Percentiles rank a stretch among this genome's conserved stretches.
Conservation (phyloP, 1,284 basidiomycete genomes). For the Irpex sp. region DNA sequence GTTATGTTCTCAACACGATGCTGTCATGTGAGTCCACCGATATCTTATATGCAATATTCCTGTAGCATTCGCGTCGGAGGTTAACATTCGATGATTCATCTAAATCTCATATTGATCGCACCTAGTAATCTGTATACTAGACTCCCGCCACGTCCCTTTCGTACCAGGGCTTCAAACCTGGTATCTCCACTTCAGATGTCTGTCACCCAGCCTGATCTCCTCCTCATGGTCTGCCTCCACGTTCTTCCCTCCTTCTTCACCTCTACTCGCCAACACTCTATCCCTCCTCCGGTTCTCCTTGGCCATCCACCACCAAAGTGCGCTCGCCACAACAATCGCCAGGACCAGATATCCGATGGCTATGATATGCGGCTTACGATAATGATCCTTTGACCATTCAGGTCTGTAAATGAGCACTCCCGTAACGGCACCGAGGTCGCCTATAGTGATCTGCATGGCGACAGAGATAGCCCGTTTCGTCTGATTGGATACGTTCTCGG, state of each 20-base stretch:
- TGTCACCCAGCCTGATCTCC: not conserved
- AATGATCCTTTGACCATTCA: conserved; percentile 41
- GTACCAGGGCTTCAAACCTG: not conserved
- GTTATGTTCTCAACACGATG: too few relatives aligned
- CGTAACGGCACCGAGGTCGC: conserved; percentile 63
- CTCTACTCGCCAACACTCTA: not conserved
- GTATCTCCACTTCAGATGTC: not conserved
- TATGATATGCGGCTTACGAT: conserved; percentile 57
- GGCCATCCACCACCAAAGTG: conserved; percentile 49
- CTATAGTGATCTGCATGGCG: conserved; percentile 66
- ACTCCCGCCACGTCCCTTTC: not conserved
- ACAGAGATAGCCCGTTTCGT: conserved; percentile 66
- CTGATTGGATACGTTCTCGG: conserved; percentile 71
- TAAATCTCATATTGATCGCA: too few relatives aligned
- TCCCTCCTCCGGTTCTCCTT: conserved; percentile 47
- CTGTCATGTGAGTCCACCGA: too few relatives aligned
- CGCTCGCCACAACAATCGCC: conserved; percentile 40
- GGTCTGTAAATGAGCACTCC: conserved; percentile 55
- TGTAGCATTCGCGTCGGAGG: too few relatives aligned
- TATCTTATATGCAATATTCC: too few relatives aligned
- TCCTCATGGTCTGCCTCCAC: not conserved
- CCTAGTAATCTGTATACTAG: too few relatives aligned
- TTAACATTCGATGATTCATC: too few relatives aligned
- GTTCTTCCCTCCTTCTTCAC: not conserved
- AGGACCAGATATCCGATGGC: conserved; percentile 57